phyloP scores from a whole-genome alignment of 192 early-diverging fungal species.

The Mortierella antarctica region DNA sequence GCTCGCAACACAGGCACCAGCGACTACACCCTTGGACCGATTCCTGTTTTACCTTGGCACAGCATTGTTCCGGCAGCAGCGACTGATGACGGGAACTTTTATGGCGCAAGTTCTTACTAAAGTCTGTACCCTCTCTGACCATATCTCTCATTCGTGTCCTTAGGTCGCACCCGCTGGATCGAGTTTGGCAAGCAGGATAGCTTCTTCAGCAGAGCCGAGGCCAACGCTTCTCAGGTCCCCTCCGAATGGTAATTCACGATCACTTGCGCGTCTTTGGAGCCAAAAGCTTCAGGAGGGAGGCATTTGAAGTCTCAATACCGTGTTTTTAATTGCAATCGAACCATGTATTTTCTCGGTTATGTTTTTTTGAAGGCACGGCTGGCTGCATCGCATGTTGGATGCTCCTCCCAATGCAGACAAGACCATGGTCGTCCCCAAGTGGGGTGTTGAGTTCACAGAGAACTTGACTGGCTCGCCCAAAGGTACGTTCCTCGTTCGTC shows the following conservation, averaged over 20 bases:
- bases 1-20: no score
- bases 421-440: conserved; percentile 49
- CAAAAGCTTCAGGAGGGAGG: not conserved
- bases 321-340: not conserved
- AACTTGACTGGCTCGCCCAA: conserved; percentile 56
- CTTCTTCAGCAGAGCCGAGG: conserved; percentile 52
- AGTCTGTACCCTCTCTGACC: not conserved
- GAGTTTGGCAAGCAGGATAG: conserved; percentile 63
- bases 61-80: not conserved
- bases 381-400: conserved; percentile 57
- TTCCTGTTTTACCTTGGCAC: no score
- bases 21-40: no score
- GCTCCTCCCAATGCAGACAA: conserved; percentile 47
- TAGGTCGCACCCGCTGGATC: conserved; percentile 84
- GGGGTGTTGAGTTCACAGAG: conserved; percentile 38
- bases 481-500: conserved; percentile 13
- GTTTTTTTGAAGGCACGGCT: conserved; percentile 48
- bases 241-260: conserved; percentile 71
- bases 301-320: not conserved
- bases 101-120: not conserved
- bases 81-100: not conserved
- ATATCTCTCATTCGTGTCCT: not conserved
- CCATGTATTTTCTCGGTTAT: not conserved
- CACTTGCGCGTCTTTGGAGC: not conserved
- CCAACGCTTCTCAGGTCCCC: conserved; percentile 75